These are phyloP conservation scores for Pholiota molesta DNA, from an alignment of 768 basidiomycete genomes.

Conservation along the genomic window DNA sequence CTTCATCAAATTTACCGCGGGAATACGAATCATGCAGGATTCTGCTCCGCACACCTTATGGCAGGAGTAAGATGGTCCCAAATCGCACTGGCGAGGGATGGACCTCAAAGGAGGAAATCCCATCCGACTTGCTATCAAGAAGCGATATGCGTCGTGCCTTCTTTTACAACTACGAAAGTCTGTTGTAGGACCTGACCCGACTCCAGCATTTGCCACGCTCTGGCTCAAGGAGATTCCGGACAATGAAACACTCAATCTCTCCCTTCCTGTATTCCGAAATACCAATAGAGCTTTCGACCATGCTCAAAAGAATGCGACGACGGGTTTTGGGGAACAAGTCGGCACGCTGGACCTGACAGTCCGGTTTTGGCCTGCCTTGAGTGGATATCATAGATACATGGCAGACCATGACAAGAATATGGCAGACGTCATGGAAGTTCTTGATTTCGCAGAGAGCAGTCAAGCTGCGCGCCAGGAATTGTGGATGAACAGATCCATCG, in stretches of 20 bases:
- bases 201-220: conserved; percentile 38
- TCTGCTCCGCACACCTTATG: conserved; percentile 39
- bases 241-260: conserved; percentile 30
- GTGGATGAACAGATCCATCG: conserved; percentile 21
- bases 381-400: conserved; percentile 41
- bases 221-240: conserved; percentile 49
- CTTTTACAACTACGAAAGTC: conserved; percentile 39
- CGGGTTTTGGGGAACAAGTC: conserved; percentile 26
- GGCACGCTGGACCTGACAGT: conserved; percentile 39
- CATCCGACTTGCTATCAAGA: conserved; percentile 40
- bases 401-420: conserved; percentile 38
- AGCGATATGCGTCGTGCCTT: conserved; percentile 42
- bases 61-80: conserved; percentile 39
- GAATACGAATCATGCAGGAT: conserved; percentile 44
- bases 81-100: conserved; percentile 31
- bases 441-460: conserved; percentile 43
- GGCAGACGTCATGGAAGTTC: conserved; percentile 43
- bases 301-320: conserved; percentile 29
- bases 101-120: conserved; percentile 32
- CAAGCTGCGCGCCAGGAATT: conserved; percentile 30
- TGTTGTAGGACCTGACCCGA: conserved; percentile 35
- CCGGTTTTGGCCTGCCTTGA: conserved; percentile 43
- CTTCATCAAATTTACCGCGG: conserved; percentile 28
- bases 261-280: conserved; percentile 32
- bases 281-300: conserved; percentile 23